Base-by-base conservation (phyloP, 1,284 basidiomycete species). In the Leccinum pachyderme region DNA sequence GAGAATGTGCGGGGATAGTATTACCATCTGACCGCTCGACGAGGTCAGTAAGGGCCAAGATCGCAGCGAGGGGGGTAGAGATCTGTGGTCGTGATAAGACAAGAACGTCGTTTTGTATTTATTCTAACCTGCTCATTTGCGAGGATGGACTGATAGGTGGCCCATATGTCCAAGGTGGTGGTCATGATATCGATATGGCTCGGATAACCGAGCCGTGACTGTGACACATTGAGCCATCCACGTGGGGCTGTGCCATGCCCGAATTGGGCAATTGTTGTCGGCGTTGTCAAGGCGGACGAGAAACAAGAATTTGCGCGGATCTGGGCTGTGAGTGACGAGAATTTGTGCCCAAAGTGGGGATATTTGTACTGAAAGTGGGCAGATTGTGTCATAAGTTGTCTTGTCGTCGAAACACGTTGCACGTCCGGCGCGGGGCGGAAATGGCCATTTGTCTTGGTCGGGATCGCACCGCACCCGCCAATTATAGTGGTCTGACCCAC, bases 41-140 rank as follows among this genome's bases (percentile, higher is more conserved):
- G 39, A 94, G 77, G 65, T 93, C 83, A 2, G 89, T 86, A 47
- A 95, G 78, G 6, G 91, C 82, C 47, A 91, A 81, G 53, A 96
- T 90, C 7, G 94, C 93, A 13, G 93, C 94, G 44, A 95, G 77
- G 1, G 93, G 93, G n/a, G 86, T 83, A 0, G 93, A 89, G 56
- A 93, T 82, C 84, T 93, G 1, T 28, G n/a, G 28, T 46, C 2
- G 37, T 53, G 55, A 27, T 4, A 8, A 1, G 52, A 25, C 9
- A 24, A 8, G 27, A n/a, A 15, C 2, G 0, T 4, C 18, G 18
- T 18, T 18, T 1, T 18, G 18, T 18, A 18, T 18, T 18, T 18
- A 18, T 18, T 24, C 70, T 75, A 64, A 87, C 87, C 73, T 87
- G 68, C 46, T 83, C 77, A 68, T 90, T 70, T 46, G 74, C 65